Evolutionary conservation across 2,329 filamentous ascomycete species (phyloP), one percentile per base, ranked within the genome.

Genomic region (Ophiosphaerella herpotricha): DNA sequence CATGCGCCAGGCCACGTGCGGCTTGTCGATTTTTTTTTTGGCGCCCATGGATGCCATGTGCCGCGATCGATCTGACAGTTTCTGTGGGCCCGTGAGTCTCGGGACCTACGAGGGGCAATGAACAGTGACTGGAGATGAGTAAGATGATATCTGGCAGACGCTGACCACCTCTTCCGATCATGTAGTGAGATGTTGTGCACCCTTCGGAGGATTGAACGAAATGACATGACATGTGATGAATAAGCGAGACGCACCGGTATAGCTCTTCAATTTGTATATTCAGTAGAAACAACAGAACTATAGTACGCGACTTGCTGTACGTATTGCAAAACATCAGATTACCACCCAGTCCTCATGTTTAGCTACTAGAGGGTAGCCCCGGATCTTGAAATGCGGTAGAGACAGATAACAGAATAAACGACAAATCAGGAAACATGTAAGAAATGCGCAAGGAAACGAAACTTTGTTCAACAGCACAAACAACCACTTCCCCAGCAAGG

Each of bases 401-500:
- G 46, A 60, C 48, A 58, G 48, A 39, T 53, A 46, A 11, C 26
- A 50, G 51, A 48, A 48, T 38, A 43, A 53, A 41, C 50, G 37
- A 41, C 44, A 40, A 26, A 41, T 38, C 46, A 32, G 55, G 47
- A 33, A 42, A 43, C 31, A 47, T 43, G 39, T 39, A 37, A 24
- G 33, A 45, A 21, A 45, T 37, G 34, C 42, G 24, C 13, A 39
- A 39, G 6, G 34, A 23, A 40, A 39, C 21, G 40, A 43, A 50
- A 44, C 46, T 43, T 36, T 33, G 35, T 41, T 14, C 24, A 61
- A 48, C 52, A 58, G 52, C 60, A 63, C 60, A 56, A 60, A 54
- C 58, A 50, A 58, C 61, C 61, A 61, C 61, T 36, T 50, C 48
- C 43, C 54, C 53, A 63, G 60, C 60, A 51, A 48, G 43, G 55